phyloP scores from a whole-genome alignment of 2,329 filamentous ascomycete genomes.

The Aspergillus sp. region DNA sequence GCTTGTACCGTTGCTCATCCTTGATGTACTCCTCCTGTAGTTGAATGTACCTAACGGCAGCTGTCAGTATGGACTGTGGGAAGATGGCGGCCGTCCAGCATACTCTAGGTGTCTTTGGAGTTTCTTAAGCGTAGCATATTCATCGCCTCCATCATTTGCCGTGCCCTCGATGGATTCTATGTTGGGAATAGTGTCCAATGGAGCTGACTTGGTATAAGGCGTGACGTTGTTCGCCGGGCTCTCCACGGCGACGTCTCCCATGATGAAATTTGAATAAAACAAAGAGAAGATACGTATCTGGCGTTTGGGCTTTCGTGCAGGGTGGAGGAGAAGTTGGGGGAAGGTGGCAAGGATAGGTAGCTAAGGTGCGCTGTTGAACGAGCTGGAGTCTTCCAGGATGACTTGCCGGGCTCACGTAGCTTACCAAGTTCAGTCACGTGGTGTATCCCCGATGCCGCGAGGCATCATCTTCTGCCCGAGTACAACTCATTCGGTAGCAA shows the following conservation, averaged over 20 bases:
- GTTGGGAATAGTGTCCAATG: slow-evolving; percentile 77
- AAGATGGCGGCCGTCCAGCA: slow-evolving; percentile 26
- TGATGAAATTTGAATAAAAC: slow-evolving; percentile 41
- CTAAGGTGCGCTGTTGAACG: background rate
- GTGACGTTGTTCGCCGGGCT: slow-evolving; percentile 71
- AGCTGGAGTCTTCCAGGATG: slow-evolving; percentile 7
- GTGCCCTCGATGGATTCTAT: slow-evolving; percentile 87
- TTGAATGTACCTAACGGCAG: slow-evolving; percentile 72
- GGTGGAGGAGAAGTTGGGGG: background rate
- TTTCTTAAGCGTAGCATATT: slow-evolving; percentile 95
- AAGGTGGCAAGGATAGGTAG: background rate
- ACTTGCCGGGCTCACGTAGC: slow-evolving; percentile 7
- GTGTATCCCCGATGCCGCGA: background rate
- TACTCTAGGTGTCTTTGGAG: slow-evolving; percentile 95
- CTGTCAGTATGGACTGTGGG: slow-evolving; percentile 17
- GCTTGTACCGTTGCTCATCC: slow-evolving; percentile 83
- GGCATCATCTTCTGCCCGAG: slow-evolving; percentile 2
- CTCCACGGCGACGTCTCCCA: slow-evolving; percentile 88
- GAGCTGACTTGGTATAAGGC: slow-evolving; percentile 77
- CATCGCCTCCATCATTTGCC: slow-evolving; percentile 77
- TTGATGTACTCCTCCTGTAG: slow-evolving; percentile 99
- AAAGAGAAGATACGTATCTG: background rate
- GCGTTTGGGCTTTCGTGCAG: background rate
- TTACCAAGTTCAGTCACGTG: slow-evolving; percentile 6
- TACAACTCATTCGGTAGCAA: no score